Base-by-base conservation (phyloP, 345 rosid species). In the Lepidium didymum region DNA sequence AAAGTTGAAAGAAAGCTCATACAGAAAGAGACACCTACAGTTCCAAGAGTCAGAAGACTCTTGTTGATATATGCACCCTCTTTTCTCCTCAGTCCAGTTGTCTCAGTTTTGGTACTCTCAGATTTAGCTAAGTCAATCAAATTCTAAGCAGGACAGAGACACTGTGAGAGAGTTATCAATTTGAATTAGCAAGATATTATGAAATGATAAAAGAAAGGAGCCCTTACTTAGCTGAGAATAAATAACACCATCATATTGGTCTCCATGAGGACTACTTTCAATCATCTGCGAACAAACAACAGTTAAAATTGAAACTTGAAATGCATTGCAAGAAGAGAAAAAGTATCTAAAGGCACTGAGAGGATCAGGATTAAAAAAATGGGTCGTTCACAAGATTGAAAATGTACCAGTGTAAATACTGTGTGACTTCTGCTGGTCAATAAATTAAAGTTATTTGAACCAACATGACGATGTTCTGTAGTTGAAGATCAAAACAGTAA, bases 81-180 rank as follows among this genome's bases (percentile, higher is more conserved):
- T 78, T 91, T 95, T 76, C 99, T 87, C 79, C 99, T 76, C 43
- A 95, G 44, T 60, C 99, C 99, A 60, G 96, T 91, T 64, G 99
- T 95, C 80, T 95, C 99, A 19, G 99, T 91, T 83, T 95, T 95
- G 72, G 99, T 89, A 80, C 99, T 95, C 85, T 95, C 99, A 49
- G 99, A 95, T 75, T 98, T 98, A 77, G 99, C 99, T 50, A 95
- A 84, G 78, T 95, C 99, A 41, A 95, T 95, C 87, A 95, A 81
- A 85, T 95, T 95, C 99, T 95, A 80, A 44, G 68, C 50, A 77
- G 73, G 12, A 57, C 67, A 14, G 19, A 76, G 56, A 57, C 59
- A 81, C 87, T 25, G 35, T 55, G 62, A 59, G 57, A 73, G 47
- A 52, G 60, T 41, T 71, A 54, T 10, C 35, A 23, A 34, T 50